A percentile compares a stretch with the other conserved stretches of the same genome.
phyloP scores from a whole-genome alignment of 345 rosid species.

The Heritiera littoralis region DNA sequence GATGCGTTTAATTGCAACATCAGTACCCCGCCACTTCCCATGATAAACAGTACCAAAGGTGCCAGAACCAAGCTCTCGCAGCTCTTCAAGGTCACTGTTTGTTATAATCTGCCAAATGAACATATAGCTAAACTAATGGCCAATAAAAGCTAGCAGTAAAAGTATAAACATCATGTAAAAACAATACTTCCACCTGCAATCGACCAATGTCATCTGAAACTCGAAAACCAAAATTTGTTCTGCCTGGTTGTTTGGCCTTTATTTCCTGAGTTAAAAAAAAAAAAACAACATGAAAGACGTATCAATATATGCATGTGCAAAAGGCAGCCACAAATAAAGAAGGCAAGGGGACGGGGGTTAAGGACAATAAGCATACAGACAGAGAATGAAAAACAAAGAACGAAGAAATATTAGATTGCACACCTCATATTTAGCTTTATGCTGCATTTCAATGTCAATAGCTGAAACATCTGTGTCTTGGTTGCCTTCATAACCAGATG shows the following conservation, averaged over 20 bases:
- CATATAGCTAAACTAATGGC: conserved; percentile 1
- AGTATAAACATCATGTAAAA: conserved; percentile 14
- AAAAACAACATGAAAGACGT: background rate
- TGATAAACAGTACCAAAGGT: conserved; percentile 79
- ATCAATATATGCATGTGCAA: background rate
- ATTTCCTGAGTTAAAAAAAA: conserved; percentile 40
- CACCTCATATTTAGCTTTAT: conserved; percentile 58
- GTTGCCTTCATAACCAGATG: conserved; percentile 31
- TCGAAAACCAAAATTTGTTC: conserved; percentile 46
- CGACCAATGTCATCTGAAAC: conserved; percentile 56
- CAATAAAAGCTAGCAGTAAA: background rate
- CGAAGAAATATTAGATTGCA: conserved; percentile 6
- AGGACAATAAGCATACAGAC: background rate
- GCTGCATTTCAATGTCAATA: conserved; percentile 38
- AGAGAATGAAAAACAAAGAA: background rate
- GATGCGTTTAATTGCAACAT: conserved; percentile 75
- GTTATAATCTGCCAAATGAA: conserved; percentile 47
- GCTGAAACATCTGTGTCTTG: conserved; percentile 31
- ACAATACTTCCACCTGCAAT: conserved; percentile 54
- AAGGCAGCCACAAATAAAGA: background rate
- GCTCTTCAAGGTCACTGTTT: conserved; percentile 71
- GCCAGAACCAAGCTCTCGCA: conserved; percentile 66
- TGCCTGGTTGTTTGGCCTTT: conserved; percentile 47
- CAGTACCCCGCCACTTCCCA: conserved; percentile 79
- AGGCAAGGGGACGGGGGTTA: background rate